phyloP scores from a whole-genome alignment of 768 basidiomycete genomes.

The Pleurotus ostreatus region DNA sequence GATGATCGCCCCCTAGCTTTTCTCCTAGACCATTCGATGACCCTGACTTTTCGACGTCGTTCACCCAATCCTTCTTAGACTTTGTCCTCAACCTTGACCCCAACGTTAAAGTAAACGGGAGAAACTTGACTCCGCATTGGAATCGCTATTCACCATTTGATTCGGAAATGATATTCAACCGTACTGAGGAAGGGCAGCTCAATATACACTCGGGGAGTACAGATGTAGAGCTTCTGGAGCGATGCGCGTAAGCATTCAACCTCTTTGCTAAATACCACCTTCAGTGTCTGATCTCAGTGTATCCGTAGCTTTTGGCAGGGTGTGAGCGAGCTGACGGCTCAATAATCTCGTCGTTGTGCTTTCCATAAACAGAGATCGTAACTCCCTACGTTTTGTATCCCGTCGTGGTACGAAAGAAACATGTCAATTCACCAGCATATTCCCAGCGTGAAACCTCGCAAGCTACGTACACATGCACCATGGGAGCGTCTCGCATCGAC shows the following conservation, averaged over 20 bases:
- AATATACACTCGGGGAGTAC: not conserved
- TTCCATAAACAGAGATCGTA: too few relatives aligned
- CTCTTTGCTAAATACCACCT: not conserved
- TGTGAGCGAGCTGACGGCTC: not conserved
- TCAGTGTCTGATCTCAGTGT: not conserved
- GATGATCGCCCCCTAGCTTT: not conserved
- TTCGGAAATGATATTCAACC: conserved; percentile 46
- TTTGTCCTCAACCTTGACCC: conserved; percentile 29
- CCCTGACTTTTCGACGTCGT: conserved; percentile 29
- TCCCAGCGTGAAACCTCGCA: too few relatives aligned
- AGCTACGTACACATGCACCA: too few relatives aligned
- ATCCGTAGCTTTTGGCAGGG: not conserved
- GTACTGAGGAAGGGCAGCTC: not conserved
- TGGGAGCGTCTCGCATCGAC: too few relatives aligned
- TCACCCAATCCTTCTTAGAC: conserved; percentile 33
- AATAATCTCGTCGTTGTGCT: not conserved
- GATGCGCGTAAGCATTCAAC: not conserved
- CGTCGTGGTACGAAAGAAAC: too few relatives aligned
- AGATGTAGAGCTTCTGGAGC: not conserved
- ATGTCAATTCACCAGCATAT: too few relatives aligned
- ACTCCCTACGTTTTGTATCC: too few relatives aligned
- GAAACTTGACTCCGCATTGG: conserved; percentile 36
- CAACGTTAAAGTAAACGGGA: conserved; percentile 23
- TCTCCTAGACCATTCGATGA: conserved; percentile 28
- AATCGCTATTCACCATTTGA: conserved; percentile 18